Evolutionary conservation across 2,329 filamentous ascomycete genomes (phyloP).

Genomic region (Colletotrichum limetticola): DNA sequence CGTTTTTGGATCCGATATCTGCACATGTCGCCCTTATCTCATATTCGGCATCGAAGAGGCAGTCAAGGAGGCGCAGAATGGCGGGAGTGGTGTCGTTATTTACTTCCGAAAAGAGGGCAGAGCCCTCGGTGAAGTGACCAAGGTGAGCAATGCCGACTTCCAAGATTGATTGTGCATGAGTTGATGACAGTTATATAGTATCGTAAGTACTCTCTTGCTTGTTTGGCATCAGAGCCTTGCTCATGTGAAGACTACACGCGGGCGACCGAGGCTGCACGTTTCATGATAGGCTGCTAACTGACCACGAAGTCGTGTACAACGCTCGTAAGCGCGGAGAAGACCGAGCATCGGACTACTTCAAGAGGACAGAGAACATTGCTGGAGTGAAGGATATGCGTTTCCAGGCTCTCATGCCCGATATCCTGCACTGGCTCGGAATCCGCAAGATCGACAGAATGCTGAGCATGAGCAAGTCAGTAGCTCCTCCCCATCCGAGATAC

Average conservation of each 20-base stretch:
- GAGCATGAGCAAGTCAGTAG: constrained; percentile 91
- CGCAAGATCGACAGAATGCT: constrained; percentile 99
- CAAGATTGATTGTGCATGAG: constrained; percentile 6
- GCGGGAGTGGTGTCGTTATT: constrained; percentile 93
- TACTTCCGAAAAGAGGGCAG: constrained; percentile 99
- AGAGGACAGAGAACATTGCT: constrained; percentile 97
- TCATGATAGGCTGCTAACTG: constrained; percentile 5
- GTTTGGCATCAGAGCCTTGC: background rate
- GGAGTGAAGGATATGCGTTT: constrained; percentile 98
- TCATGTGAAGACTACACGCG: background rate
- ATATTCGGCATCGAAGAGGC: constrained; percentile 98
- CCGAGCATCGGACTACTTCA: constrained; percentile 91
- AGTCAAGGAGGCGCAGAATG: constrained; percentile 94
- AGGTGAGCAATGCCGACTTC: constrained; percentile 66
- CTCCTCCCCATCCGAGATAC: background rate
- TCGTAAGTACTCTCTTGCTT: constrained; percentile 47
- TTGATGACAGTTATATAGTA: constrained; percentile 54
- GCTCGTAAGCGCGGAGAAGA: constrained; percentile 83
- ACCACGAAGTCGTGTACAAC: constrained; percentile 72
- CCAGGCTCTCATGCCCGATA: constrained; percentile 97
- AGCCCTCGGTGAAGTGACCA: constrained; percentile 94
- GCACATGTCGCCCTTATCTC: constrained; percentile 94
- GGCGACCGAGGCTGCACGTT: background rate
- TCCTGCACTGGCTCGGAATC: constrained; percentile 97
- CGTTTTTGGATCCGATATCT: constrained; percentile 98